Percentiles rank a stretch among this genome's conserved stretches.
phyloP scores from a whole-genome alignment of 176 grass and related monocot genomes.

The Coix lacrymajobi region DNA sequence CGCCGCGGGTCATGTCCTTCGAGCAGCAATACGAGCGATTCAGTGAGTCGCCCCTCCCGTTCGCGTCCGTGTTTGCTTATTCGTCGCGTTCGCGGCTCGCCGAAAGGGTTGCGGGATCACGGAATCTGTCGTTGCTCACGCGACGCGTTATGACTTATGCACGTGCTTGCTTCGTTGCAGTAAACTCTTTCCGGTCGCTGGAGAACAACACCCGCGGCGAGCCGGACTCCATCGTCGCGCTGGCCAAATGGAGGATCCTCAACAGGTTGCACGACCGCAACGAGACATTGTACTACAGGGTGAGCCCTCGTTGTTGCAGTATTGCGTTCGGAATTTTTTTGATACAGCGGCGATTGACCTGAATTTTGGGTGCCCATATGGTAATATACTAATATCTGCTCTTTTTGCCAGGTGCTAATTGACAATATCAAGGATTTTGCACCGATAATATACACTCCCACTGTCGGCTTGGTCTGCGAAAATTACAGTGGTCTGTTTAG shows the following conservation, averaged over 20 bases:
- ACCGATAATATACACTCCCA: constrained; percentile 93
- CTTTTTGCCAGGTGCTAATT: constrained; percentile 70
- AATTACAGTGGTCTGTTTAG: constrained; percentile 93
- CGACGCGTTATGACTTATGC: not conserved
- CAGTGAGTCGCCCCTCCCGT: constrained; percentile 45
- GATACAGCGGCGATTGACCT: not conserved
- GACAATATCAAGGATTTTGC: constrained; percentile 99
- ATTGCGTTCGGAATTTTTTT: not conserved
- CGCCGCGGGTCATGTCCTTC: constrained; percentile 95
- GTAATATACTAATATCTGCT: not conserved
- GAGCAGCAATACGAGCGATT: constrained; percentile 95
- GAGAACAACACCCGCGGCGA: constrained; percentile 84
- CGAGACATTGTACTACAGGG: constrained; percentile 95
- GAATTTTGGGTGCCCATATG: not conserved
- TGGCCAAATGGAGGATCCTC: constrained; percentile 98
- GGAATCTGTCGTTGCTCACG: constrained; percentile 1
- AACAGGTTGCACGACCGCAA: constrained; percentile 96
- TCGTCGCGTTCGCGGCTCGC: not conserved
- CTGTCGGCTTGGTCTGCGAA: constrained; percentile 88
- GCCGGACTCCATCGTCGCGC: constrained; percentile 47
- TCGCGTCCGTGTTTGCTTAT: not conserved
- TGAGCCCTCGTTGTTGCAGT: constrained; percentile 28
- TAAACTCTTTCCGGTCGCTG: constrained; percentile 82
- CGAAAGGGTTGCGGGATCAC: not conserved
- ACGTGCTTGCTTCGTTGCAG: constrained; percentile 22